phyloP scores from a whole-genome alignment of 352 stramenopile genomes.

The Globisporangium lucens region DNA sequence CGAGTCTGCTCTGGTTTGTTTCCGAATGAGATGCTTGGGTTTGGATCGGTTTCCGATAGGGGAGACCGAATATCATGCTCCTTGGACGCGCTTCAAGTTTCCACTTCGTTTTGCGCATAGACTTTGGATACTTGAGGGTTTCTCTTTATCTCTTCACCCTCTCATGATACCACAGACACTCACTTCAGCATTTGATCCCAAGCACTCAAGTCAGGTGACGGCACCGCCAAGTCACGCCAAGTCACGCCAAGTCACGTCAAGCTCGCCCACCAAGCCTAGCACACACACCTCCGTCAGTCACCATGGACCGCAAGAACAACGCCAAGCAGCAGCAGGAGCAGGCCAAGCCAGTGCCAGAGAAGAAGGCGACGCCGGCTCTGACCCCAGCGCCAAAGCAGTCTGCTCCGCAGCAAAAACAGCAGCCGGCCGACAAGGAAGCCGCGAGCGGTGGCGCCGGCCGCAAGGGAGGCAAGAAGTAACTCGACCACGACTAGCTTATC shows the following conservation, averaged over 20 bases:
- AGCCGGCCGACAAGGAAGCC: neutral
- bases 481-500: too few species aligned
- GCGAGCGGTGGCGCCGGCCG: too few species aligned
- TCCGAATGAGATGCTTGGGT: too few species aligned
- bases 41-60: too few species aligned
- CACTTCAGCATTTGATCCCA: constrained; percentile 3
- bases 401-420: constrained; percentile 4
- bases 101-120: too few species aligned
- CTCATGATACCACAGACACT: neutral
- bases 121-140: too few species aligned
- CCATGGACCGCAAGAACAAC: constrained; percentile 34
- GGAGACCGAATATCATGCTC: too few species aligned
- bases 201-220: constrained; percentile 2
- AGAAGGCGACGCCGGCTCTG: constrained; percentile 2
- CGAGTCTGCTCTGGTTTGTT: too few species aligned
- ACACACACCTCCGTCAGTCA: neutral
- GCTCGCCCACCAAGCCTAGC: too few species aligned
- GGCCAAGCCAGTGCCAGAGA: constrained; percentile 17
- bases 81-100: too few species aligned
- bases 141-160: too few species aligned
- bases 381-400: neutral
- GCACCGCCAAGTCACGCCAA: neutral
- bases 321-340: constrained; percentile 16
- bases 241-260: neutral
- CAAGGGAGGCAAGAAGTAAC: too few species aligned